phyloP scores from a whole-genome alignment of 2,329 filamentous ascomycete species.

The Cladosporium sp. region DNA sequence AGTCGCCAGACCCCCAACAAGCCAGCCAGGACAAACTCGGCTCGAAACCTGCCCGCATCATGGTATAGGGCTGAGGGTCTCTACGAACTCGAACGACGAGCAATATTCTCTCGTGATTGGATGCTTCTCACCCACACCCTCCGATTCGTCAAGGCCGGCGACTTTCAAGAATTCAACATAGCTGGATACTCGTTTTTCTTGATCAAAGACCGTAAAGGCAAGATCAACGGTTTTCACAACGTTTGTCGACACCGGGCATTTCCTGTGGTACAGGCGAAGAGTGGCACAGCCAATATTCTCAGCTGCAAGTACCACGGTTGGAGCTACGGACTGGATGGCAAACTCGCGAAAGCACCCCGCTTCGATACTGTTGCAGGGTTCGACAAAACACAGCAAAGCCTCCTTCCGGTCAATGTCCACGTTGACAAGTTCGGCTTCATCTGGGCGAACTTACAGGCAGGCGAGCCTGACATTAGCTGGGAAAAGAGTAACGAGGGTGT shows the following conservation, averaged over 20 bases:
- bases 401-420: constrained; percentile 57
- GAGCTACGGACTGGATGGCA: constrained; percentile 59
- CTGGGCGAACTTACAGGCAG: constrained; percentile 58
- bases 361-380: constrained; percentile 59
- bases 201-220: constrained; percentile 52
- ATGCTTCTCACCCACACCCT: constrained; percentile 55
- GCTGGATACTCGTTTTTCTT: constrained; percentile 54
- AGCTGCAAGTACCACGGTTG: constrained; percentile 63
- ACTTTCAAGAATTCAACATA: constrained; percentile 56
- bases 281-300: constrained; percentile 54
- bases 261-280: constrained; percentile 53
- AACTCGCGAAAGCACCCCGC: constrained; percentile 59
- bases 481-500: constrained; percentile 51
- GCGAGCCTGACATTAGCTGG: constrained; percentile 49
- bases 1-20: neutral
- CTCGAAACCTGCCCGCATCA: constrained; percentile 10
- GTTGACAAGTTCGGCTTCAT: constrained; percentile 56
- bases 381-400: constrained; percentile 55
- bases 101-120: constrained; percentile 54
- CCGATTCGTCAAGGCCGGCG: constrained; percentile 53
- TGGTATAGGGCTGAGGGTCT: constrained; percentile 26
- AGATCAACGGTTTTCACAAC: constrained; percentile 61
- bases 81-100: constrained; percentile 51
- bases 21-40: neutral
- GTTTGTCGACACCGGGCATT: constrained; percentile 62